Evolutionary conservation across 2,329 filamentous ascomycete genomes (phyloP), one percentile per base, ranked within the genome.

Genomic region (Sarocladium kiliense): DNA sequence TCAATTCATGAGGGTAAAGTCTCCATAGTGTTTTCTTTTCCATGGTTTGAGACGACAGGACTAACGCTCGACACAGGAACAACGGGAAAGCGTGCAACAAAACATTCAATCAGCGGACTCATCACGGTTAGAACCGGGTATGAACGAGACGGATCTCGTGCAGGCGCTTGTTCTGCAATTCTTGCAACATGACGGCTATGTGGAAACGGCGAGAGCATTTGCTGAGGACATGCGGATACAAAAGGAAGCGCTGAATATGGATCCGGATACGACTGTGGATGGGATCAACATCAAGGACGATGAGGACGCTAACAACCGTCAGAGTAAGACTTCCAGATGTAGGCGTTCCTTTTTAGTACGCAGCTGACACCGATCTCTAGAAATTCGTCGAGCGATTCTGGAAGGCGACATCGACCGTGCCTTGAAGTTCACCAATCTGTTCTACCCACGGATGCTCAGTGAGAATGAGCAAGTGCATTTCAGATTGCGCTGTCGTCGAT

Each of bases 331-430:
- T 10, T 42, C 19, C 25, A 32, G 16, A 12, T 1, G 7, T 7
- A 19, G 18, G 4, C 50, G 4, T 27, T n/a, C 19, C 23, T 51
- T 1, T 30, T 42, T n/a, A n/a, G n/a, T n/a, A n/a, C n/a, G 57
- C 63, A 53, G 61, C 32, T 49, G 44, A 67, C 54, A 23, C 27
- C 10, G 23, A 21, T 4, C 10, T 18, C 36, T 65, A 96, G 89
- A 85, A 68, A 97, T 97, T 59, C 86, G 94, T 55, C 80, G 84
- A 59, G 89, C 92, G 1, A 91, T 99, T 47, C 77, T 97, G 2
- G 89, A 96, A 57, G 94, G 94, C 21, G 90, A 99, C 64, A 89
- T 99, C 57, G 94, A 97, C 70, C 85, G 81, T 62, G 93, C 93
- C 0, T 78, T 97, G n/a, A 88, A 91, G 68, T 81, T 87, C 63